Conservation (phyloP, 352 stramenopile genomes). For the Pythium brassicae region DNA sequence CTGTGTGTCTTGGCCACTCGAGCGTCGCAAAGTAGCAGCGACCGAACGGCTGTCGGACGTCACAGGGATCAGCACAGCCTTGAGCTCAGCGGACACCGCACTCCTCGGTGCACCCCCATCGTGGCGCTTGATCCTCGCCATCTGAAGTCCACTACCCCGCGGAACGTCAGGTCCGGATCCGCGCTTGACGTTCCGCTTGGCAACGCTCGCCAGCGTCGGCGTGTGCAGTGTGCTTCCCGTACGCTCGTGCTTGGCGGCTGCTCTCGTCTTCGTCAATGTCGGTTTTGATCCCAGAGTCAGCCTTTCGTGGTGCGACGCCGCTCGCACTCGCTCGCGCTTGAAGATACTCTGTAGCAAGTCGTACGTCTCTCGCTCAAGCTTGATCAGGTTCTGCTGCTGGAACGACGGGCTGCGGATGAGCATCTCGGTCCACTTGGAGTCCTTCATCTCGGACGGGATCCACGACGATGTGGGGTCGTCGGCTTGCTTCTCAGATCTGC, state of each 20-base stretch:
- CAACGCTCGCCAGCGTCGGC: conserved; percentile 7
- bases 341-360: conserved; percentile 36
- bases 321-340: conserved; percentile 9
- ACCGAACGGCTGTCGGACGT: background rate
- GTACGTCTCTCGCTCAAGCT: conserved; percentile 42
- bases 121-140: conserved; percentile 31
- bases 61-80: background rate
- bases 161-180: background rate
- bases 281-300: background rate
- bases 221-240: conserved; percentile 1
- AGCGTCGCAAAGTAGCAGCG: background rate
- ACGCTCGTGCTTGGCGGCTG: background rate
- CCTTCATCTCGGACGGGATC: conserved; percentile 6
- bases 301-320: background rate
- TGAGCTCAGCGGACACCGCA: background rate
- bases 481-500: background rate
- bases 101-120: no score
- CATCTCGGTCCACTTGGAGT: conserved; percentile 45
- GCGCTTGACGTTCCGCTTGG: conserved; percentile 1
- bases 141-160: conserved; percentile 34
- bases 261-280: background rate
- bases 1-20: background rate
- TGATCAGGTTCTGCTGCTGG: conserved; percentile 25
- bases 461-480: background rate
- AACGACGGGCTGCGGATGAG: conserved; percentile 32